Evolutionary conservation across 139 green algal species (phyloP).

Genomic region (Penium margaritaceum): DNA sequence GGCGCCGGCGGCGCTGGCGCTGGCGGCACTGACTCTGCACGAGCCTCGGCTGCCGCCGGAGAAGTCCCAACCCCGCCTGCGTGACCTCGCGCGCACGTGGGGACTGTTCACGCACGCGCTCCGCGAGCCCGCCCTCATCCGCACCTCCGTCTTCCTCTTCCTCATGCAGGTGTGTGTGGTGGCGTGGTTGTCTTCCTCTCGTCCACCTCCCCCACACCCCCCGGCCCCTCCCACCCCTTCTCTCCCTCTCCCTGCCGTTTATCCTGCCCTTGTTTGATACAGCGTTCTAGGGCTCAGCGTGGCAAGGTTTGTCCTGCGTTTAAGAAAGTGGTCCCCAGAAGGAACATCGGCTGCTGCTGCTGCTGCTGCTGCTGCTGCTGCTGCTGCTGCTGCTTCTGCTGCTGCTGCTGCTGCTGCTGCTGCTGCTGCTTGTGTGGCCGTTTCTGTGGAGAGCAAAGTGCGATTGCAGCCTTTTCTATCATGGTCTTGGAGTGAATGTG

Average conservation of each 20-base stretch:
- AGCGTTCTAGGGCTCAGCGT: no score
- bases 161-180: conserved; percentile 10
- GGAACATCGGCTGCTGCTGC: no score
- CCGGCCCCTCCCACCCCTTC: background rate
- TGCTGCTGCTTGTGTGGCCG: no score
- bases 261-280: background rate
- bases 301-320: no score
- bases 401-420: no score
- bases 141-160: conserved; percentile 26
- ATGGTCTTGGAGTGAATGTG: no score
- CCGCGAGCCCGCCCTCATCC: conserved; percentile 1
- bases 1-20: conserved; percentile 1
- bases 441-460: no score
- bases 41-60: background rate
- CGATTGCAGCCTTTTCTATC: no score
- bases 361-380: no score
- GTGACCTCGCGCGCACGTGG: background rate
- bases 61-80: background rate
- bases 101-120: conserved; percentile 12
- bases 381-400: no score
- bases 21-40: conserved; percentile 15
- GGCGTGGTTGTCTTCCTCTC: background rate
- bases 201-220: background rate
- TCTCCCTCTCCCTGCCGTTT: background rate
- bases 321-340: no score